phyloP scores from a whole-genome alignment of 495 filamentous ascomycete genomes.

The Aspergillus indologenus region DNA sequence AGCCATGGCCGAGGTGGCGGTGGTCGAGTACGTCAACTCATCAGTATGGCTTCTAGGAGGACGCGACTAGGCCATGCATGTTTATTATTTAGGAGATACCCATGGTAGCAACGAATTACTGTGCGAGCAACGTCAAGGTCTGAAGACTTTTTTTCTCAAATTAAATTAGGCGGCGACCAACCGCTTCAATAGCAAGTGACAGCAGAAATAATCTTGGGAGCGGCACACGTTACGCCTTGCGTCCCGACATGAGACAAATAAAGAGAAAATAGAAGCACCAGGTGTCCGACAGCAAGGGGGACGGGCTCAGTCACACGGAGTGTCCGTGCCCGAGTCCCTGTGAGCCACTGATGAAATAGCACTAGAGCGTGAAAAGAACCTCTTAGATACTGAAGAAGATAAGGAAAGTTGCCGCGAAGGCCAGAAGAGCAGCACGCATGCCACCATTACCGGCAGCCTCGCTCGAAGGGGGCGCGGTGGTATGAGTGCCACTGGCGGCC shows the following conservation, averaged over 20 bases:
- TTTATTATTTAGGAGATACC: slow-evolving; percentile 33
- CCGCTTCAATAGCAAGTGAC: slow-evolving; percentile 11
- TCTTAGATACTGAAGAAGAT: slow-evolving; percentile 8
- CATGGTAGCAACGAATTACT: slow-evolving; percentile 20
- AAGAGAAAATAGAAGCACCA: not conserved
- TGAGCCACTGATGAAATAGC: not conserved
- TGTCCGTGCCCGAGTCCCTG: not conserved
- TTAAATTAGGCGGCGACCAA: slow-evolving; percentile 9
- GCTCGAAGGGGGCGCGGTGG: slow-evolving; percentile 11
- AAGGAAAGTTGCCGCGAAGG: slow-evolving; percentile 10
- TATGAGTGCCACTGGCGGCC: slow-evolving; percentile 9
- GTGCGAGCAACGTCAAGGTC: slow-evolving; percentile 5
- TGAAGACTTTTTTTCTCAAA: slow-evolving; percentile 13
- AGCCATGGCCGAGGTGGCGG: too few relatives aligned
- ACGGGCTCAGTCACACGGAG: not conserved
- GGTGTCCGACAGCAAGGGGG: not conserved
- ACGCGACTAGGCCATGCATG: slow-evolving; percentile 15
- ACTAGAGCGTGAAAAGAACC: not conserved
- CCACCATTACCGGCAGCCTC: slow-evolving; percentile 3
- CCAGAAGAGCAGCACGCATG: slow-evolving; percentile 5
- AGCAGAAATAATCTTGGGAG: slow-evolving; percentile 11
- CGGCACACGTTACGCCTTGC: slow-evolving; percentile 1
- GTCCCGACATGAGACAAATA: slow-evolving; percentile 5
- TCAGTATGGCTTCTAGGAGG: not conserved
- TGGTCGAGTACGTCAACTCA: slow-evolving; percentile 1